Conservation (phyloP, 257 asterid genomes). For the Linderniella brevidens region DNA sequence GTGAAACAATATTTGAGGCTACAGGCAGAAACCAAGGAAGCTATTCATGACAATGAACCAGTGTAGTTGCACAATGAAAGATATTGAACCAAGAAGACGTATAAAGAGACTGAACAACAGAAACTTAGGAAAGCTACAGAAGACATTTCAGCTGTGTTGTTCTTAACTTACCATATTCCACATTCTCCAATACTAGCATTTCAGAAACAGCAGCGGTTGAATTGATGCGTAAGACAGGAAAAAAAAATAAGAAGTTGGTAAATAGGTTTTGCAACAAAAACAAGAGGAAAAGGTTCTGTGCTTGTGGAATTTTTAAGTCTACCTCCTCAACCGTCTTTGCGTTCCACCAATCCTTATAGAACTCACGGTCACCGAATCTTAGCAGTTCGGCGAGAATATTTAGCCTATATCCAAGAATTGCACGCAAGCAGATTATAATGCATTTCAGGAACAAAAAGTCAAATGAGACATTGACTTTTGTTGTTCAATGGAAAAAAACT, state of each 20-base stretch:
- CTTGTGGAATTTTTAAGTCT: neutral
- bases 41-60: too few species aligned
- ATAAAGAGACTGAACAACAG: constrained; percentile 7
- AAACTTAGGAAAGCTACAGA: constrained; percentile 5
- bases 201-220: constrained; percentile 19
- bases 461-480: too few species aligned
- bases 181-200: constrained; percentile 90
- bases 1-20: too few species aligned
- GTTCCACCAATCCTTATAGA: constrained; percentile 99
- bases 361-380: constrained; percentile 94
- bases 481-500: too few species aligned
- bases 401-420: constrained; percentile 53
- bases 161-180: constrained; percentile 83
- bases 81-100: too few species aligned
- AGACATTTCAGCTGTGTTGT: too few species aligned
- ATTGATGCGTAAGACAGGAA: constrained; percentile 12
- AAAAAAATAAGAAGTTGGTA: constrained; percentile 14
- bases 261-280: neutral
- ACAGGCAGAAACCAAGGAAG: too few species aligned
- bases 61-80: too few species aligned
- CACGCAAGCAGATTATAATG: constrained; percentile 14
- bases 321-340: constrained; percentile 97
- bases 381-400: constrained; percentile 93
- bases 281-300: neutral
- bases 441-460: too few species aligned